Evolutionary conservation across 2,329 filamentous ascomycete genomes (phyloP), one percentile per base, ranked within the genome.

Genomic region (Aspergillus felis): DNA sequence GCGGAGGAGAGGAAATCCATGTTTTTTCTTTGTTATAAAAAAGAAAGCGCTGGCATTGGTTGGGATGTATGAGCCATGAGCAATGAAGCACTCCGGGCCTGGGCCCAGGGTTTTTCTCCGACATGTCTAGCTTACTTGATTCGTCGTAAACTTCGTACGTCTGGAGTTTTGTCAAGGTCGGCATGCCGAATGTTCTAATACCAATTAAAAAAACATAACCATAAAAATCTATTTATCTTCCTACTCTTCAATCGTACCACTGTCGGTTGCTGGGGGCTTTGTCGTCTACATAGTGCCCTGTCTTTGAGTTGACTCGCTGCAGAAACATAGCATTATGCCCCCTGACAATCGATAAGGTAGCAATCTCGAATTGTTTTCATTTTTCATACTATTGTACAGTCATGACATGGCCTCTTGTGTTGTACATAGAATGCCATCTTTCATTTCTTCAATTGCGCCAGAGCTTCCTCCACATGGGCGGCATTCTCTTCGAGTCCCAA

Each of bases 51-150:
- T 68, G 69, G 68, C 67, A 69, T 71, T 68, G 67, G 66, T 70
- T 71, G 71, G 68, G 68, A 71, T 73, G 72, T 74, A 76, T 74
- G 73, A 75, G 74, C 74, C 69, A 76, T 72, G 74, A 76, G 73
- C 73, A 74, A 76, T 75, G 73, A 75, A 73, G 67, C 66, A 71
- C 66, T 65, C 57, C 59, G 61, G 61, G 59, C 61, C 63, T 60
- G 58, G 60, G 54, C 57, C 58, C 54, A 51, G 57, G 64, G 63
- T 66, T 71, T 68, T 72, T 70, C 63, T 22, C 42, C 67, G 62
- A 70, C 68, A 71, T 72, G 69, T 67, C 69, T 73, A 71, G 68
- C 66, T 70, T 71, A 68, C 65, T 72, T 56, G 70, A 69, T 72
- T 70, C 65, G 57, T 63, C 60, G 67, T 67, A 64, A 64, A 68